Percentiles rank a stretch among this genome's conserved stretches.
phyloP scores from a whole-genome alignment of 805 yeast species.

The Saturnispora besseyi region DNA sequence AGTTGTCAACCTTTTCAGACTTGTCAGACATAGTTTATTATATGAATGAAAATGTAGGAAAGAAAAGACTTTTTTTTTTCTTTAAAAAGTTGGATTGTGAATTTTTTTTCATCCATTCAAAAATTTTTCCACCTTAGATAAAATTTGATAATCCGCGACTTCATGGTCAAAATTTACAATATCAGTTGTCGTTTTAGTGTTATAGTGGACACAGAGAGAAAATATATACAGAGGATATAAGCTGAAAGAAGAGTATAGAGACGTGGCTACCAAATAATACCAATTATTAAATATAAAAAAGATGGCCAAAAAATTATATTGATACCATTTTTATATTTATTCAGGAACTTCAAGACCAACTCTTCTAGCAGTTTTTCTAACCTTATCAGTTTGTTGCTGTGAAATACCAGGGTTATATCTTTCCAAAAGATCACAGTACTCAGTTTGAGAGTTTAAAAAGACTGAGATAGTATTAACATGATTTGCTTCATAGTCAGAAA shows the following conservation, averaged over 20 bases:
- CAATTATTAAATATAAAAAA: background rate
- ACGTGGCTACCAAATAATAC: constrained; percentile 1
- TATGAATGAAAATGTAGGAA: background rate
- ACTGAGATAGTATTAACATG: constrained; percentile 52
- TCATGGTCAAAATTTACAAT: background rate
- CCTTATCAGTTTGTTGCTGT: constrained; percentile 69
- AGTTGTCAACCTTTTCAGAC: constrained; percentile 37
- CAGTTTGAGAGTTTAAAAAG: constrained; percentile 64
- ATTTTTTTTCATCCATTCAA: background rate
- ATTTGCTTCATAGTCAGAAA: constrained; percentile 19
- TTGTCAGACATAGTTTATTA: constrained; percentile 6
- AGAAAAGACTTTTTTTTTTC: background rate
- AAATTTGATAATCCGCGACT: background rate
- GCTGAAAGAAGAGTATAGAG: background rate
- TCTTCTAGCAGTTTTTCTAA: constrained; percentile 69
- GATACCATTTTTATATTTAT: constrained; percentile 8
- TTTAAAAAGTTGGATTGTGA: background rate
- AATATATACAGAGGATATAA: background rate
- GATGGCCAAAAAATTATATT: background rate
- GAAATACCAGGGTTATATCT: constrained; percentile 81
- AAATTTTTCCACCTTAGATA: background rate
- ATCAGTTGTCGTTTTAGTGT: background rate
- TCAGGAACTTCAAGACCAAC: constrained; percentile 78
- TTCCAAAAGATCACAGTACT: constrained; percentile 68
- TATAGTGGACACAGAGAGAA: background rate